These are phyloP conservation scores for Dunaliella primolecta DNA, from an alignment of 139 green algal species.

Conservation along the genomic window DNA sequence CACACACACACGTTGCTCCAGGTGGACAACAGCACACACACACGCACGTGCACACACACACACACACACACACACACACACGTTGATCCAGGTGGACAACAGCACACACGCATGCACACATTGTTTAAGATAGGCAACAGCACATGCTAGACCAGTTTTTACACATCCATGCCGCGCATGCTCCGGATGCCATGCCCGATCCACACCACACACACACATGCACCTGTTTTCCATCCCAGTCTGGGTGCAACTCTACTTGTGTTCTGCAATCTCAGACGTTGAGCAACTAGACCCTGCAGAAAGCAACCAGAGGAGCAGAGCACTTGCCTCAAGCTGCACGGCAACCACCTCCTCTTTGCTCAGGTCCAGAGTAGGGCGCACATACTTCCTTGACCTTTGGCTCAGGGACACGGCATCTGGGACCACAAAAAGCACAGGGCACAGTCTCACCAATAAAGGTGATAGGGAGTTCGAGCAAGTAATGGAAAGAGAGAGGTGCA, in stretches of 20 bases:
- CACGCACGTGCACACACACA: not conserved
- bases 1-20: too few relatives aligned
- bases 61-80: not conserved
- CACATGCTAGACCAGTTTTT: not conserved
- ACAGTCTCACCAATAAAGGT: too few relatives aligned
- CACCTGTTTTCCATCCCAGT: too few relatives aligned
- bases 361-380: slow-evolving; percentile 24
- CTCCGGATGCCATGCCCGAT: not conserved
- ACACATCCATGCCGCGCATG: not conserved
- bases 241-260: too few relatives aligned
- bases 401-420: not conserved
- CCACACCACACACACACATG: too few relatives aligned
- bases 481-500: too few relatives aligned
- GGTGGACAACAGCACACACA: too few relatives aligned
- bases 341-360: slow-evolving; percentile 46
- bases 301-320: not conserved
- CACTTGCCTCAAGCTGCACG: slow-evolving; percentile 46
- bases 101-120: not conserved
- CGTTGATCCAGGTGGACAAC: too few relatives aligned
- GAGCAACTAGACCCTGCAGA: not conserved
- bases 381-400: not conserved
- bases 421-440: too few relatives aligned
- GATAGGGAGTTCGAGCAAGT: too few relatives aligned
- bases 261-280: not conserved
- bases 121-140: not conserved